phyloP scores from a whole-genome alignment of 805 yeast species.

The Saturnispora serradocipensis region DNA sequence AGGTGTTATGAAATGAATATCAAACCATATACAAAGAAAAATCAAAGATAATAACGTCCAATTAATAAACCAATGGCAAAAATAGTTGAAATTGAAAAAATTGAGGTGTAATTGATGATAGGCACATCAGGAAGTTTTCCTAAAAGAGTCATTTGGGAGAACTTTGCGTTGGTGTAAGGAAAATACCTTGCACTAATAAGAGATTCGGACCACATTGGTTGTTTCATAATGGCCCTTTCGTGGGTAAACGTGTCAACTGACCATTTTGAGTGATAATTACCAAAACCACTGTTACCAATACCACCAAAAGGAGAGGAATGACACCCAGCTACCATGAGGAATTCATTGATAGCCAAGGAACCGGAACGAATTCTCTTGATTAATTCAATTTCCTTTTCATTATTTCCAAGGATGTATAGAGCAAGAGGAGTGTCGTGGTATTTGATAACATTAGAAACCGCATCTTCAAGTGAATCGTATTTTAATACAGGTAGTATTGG shows the following conservation, averaged over 20 bases:
- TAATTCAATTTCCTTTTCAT: slow-evolving; percentile 37
- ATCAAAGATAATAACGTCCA: slow-evolving; percentile 3
- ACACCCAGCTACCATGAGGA: slow-evolving; percentile 60
- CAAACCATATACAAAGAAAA: not conserved
- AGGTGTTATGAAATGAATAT: not conserved
- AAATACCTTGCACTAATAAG: slow-evolving; percentile 53
- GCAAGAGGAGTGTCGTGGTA: slow-evolving; percentile 76
- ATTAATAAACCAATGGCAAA: slow-evolving; percentile 9
- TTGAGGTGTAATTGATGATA: not conserved
- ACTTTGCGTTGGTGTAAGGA: slow-evolving; percentile 38
- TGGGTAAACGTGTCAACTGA: slow-evolving; percentile 72
- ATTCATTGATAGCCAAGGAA: slow-evolving; percentile 58
- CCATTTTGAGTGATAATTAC: slow-evolving; percentile 69
- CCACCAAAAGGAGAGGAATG: slow-evolving; percentile 80
- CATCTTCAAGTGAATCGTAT: slow-evolving; percentile 33
- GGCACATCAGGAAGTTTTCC: slow-evolving; percentile 14
- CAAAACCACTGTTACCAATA: slow-evolving; percentile 74
- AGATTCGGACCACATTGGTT: slow-evolving; percentile 59
- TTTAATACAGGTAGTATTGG: slow-evolving; percentile 73
- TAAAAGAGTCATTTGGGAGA: slow-evolving; percentile 7
- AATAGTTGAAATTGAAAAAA: not conserved
- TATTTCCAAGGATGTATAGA: slow-evolving; percentile 53
- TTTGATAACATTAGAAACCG: slow-evolving; percentile 34
- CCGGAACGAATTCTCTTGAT: slow-evolving; percentile 64
- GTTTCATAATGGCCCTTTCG: slow-evolving; percentile 55